Base-by-base conservation (phyloP, 2,329 filamentous ascomycete genomes). In the Aphanocladium album region DNA sequence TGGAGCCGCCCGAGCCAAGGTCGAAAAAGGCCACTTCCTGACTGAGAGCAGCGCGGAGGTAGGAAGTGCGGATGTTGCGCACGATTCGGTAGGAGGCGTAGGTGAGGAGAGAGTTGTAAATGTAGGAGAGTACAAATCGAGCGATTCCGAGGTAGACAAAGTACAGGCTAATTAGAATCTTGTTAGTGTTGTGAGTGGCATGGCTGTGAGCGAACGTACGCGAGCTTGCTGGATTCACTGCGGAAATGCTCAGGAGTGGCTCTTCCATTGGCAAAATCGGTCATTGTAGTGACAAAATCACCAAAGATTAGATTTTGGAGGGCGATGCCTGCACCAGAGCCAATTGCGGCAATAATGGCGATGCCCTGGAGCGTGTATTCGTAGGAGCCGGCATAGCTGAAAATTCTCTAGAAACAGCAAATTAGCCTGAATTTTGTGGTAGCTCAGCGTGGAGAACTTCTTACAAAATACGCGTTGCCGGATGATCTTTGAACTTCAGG, bases 71-170 rank as follows among this genome's bases (percentile, higher is more conserved):
- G 35, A 78, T 71, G 35, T 74, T 78, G 60, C 79, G 77, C 2
- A 80, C 80, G 3, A 80, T 80, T 11, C 80, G 74, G 57, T 79
- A 79, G 2, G 81, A 80, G 4, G 79, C 74, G 43, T 83, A 78
- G 2, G 79, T 83, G 21, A 83, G 68, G 53, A 74, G 70, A 3
- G 71, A 67, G 51, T 75, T 75, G 68, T 77, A 76, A 19, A 76
- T 67, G 63, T 85, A 86, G 14, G 79, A 74, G 17, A 83, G 69
- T 23, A 72, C 67, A 62, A 85, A 81, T 49, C 81, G 79, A 0
- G 71, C 83, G 55, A 85, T 72, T 65, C 84, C 84, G 14, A 86
- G 73, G 63, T 85, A 86, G 27, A 86, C 74, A 64, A 86, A 84
- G 67, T 81, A 85, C 6, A 86, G 71, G 0, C 79, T 80, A 17